Conservation (phyloP, 352 stramenopile species). For the Globisporangium paroecandrum region DNA sequence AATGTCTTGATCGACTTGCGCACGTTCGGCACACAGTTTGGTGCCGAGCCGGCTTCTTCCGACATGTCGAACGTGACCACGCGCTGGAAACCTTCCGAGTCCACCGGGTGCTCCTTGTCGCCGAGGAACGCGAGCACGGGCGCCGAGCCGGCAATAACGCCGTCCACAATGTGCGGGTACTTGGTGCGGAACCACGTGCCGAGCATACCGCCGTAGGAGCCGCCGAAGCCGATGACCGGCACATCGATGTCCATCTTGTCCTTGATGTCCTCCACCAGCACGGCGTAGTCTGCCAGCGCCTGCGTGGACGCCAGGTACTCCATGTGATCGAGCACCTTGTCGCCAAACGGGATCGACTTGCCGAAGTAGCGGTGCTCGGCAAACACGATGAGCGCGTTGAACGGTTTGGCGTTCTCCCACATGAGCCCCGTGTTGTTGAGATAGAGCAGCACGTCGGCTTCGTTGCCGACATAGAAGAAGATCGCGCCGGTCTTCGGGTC, state of each 20-base stretch:
- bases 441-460: not conserved
- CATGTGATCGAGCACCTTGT: slow-evolving; percentile 48
- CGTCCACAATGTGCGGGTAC: slow-evolving; percentile 72
- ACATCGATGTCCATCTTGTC: slow-evolving; percentile 32
- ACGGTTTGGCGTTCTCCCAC: not conserved
- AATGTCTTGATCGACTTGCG: slow-evolving; percentile 88
- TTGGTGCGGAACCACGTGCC: slow-evolving; percentile 72
- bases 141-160: slow-evolving; percentile 57
- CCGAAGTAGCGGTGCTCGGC: slow-evolving; percentile 80
- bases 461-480: not conserved
- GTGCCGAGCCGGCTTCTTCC: slow-evolving; percentile 24
- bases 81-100: slow-evolving; percentile 41
- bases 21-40: slow-evolving; percentile 43
- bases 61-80: slow-evolving; percentile 43
- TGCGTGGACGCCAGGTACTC: slow-evolving; percentile 84
- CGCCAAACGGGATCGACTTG: slow-evolving; percentile 57
- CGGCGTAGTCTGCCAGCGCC: slow-evolving; percentile 67
- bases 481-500: slow-evolving; percentile 18
- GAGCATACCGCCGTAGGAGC: slow-evolving; percentile 78
- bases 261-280: slow-evolving; percentile 50
- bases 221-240: slow-evolving; percentile 66
- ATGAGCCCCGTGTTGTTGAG: slow-evolving; percentile 2
- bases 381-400: slow-evolving; percentile 59
- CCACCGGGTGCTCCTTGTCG: slow-evolving; percentile 35
- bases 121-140: slow-evolving; percentile 56